Conservation (phyloP, 768 basidiomycete genomes). For the Galerina marginata region DNA sequence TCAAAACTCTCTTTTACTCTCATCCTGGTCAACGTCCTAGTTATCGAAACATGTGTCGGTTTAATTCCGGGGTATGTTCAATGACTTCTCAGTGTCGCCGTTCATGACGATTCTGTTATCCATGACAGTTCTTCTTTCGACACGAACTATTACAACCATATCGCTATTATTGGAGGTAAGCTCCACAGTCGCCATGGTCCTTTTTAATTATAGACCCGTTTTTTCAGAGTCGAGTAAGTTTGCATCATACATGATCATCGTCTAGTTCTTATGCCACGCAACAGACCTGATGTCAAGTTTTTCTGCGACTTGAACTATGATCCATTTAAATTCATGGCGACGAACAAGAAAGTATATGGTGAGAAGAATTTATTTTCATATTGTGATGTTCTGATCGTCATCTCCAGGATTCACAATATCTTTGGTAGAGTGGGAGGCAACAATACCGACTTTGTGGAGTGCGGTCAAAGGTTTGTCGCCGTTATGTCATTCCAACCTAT, state of each 20-base stretch:
- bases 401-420: slow-evolving; percentile 76
- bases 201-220: slow-evolving; percentile 6
- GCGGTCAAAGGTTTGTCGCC: slow-evolving; percentile 61
- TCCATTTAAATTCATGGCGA: slow-evolving; percentile 83
- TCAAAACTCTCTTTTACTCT: neutral
- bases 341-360: slow-evolving; percentile 58
- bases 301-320: slow-evolving; percentile 81
- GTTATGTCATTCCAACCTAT: slow-evolving; percentile 6
- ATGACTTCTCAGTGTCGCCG: neutral
- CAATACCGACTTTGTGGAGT: slow-evolving; percentile 83
- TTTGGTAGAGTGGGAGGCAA: slow-evolving; percentile 76
- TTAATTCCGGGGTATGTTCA: slow-evolving; percentile 80
- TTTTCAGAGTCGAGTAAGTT: slow-evolving; percentile 72
- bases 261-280: neutral
- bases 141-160: slow-evolving; percentile 79
- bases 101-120: neutral
- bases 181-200: slow-evolving; percentile 1
- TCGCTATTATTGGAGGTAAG: slow-evolving; percentile 82
- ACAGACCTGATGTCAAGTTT: slow-evolving; percentile 75
- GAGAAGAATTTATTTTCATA: slow-evolving; percentile 7
- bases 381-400: neutral
- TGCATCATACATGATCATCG: neutral
- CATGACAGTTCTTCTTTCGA: slow-evolving; percentile 75
- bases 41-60: slow-evolving; percentile 96
- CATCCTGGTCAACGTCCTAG: slow-evolving; percentile 32